Evolutionary conservation across 345 rosid species (phyloP).

Genomic region (Lepidium africanum): DNA sequence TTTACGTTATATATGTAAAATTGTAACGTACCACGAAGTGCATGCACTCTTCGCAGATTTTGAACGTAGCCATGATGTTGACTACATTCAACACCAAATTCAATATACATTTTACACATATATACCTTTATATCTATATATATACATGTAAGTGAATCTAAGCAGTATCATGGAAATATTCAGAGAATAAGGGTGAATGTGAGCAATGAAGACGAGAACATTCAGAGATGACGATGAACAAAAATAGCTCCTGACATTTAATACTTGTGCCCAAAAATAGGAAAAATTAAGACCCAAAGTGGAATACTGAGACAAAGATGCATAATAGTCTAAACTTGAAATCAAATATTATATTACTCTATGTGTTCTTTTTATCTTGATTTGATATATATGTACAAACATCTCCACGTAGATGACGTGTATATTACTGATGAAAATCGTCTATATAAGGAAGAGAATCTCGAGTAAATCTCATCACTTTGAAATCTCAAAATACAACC

Average conservation of each 20-base stretch:
- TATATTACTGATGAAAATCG: not conserved
- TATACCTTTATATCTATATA: not conserved
- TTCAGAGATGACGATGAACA: not conserved
- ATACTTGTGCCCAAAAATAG: not conserved
- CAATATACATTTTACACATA: not conserved
- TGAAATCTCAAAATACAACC: not conserved
- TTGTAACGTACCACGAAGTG: not conserved
- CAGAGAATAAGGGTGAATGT: not conserved
- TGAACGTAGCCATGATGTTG: conserved; percentile 14
- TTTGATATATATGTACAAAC: not conserved
- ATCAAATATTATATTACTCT: not conserved
- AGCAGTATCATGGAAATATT: not conserved
- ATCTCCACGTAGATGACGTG: conserved; percentile 21
- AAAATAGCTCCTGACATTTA: not conserved
- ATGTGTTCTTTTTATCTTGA: not conserved
- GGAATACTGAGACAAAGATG: not conserved
- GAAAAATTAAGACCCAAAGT: conserved; percentile 11
- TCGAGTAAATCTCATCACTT: not conserved
- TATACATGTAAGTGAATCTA: not conserved
- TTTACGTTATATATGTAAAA: not conserved
- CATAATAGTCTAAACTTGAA: not conserved
- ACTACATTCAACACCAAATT: conserved; percentile 11
- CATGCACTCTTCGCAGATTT: not conserved
- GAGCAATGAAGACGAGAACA: not conserved
- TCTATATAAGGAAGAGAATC: conserved; percentile 22